A percentile compares a stretch with the other conserved stretches of the same genome.
phyloP scores from a whole-genome alignment of 768 basidiomycete genomes.

The Hortiboletus campestris region DNA sequence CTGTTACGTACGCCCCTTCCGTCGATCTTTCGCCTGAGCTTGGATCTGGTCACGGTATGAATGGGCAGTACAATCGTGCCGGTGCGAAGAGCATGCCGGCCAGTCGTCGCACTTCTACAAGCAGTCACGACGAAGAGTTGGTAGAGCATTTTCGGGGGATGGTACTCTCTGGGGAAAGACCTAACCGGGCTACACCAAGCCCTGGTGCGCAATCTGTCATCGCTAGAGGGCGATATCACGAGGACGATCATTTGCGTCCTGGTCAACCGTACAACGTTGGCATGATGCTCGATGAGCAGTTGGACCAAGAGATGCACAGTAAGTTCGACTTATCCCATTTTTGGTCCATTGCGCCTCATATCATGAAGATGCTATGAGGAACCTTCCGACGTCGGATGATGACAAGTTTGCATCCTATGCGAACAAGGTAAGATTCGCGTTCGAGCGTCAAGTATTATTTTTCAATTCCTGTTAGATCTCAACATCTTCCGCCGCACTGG shows the following conservation, averaged over 20 bases:
- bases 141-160: conserved; percentile 73
- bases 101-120: conserved; percentile 85
- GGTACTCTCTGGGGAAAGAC: conserved; percentile 63
- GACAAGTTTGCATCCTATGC: conserved; percentile 75
- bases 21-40: conserved; percentile 74
- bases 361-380: conserved; percentile 76
- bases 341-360: conserved; percentile 16
- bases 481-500: conserved; percentile 87
- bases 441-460: conserved; percentile 1
- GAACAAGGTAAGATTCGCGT: conserved; percentile 51
- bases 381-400: conserved; percentile 84
- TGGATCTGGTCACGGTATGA: conserved; percentile 40
- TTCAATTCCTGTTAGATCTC: conserved; percentile 52
- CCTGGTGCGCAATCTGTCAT: conserved; percentile 54
- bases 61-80: conserved; percentile 62
- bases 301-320: conserved; percentile 96
- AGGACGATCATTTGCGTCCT: conserved; percentile 59
- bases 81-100: conserved; percentile 94
- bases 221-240: conserved; percentile 50
- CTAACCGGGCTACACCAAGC: conserved; percentile 54
- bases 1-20: conserved; percentile 79
- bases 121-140: conserved; percentile 81
- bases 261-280: conserved; percentile 74
- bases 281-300: conserved; percentile 89
- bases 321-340: conserved; percentile 30